These are phyloP conservation scores for Pyrus bretschneideri DNA, from an alignment of 306 rosid genomes.

Conservation along the genomic window DNA sequence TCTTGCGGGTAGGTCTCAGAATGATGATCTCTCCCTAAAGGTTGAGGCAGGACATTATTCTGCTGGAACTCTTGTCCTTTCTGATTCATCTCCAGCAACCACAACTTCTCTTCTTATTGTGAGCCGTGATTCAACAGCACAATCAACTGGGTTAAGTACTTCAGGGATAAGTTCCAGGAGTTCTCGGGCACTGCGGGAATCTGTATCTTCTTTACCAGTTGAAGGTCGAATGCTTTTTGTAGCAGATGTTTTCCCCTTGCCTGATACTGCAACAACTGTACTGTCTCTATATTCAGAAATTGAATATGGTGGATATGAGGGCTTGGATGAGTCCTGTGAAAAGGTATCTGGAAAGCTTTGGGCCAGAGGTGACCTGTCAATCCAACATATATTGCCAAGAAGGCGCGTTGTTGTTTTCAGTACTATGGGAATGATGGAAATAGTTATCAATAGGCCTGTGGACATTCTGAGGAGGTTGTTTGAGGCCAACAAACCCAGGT, in stretches of 20 bases:
- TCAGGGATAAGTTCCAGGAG: conserved; percentile 57
- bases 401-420: conserved; percentile 85
- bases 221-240: conserved; percentile 97
- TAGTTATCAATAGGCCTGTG: conserved; percentile 90
- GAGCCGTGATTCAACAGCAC: conserved; percentile 69
- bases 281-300: conserved; percentile 85
- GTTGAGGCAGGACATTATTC: conserved; percentile 88
- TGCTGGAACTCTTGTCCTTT: conserved; percentile 84
- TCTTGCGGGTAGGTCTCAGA: conserved; percentile 75
- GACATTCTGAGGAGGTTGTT: conserved; percentile 80
- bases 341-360: conserved; percentile 75
- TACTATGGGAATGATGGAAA: conserved; percentile 98
- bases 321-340: conserved; percentile 60
- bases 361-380: conserved; percentile 95
- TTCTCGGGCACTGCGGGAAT: conserved; percentile 83
- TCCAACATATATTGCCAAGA: conserved; percentile 92
- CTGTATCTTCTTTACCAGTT: conserved; percentile 76
- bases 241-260: conserved; percentile 82
- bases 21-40: conserved; percentile 82
- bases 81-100: conserved; percentile 90
- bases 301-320: conserved; percentile 71
- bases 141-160: conserved; percentile 51
- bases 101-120: conserved; percentile 83
- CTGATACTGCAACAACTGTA: conserved; percentile 64
- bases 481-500: conserved; percentile 75